Evolutionary conservation across 805 yeast genomes (phyloP).

Genomic region (Kurtzmaniella fragi): DNA sequence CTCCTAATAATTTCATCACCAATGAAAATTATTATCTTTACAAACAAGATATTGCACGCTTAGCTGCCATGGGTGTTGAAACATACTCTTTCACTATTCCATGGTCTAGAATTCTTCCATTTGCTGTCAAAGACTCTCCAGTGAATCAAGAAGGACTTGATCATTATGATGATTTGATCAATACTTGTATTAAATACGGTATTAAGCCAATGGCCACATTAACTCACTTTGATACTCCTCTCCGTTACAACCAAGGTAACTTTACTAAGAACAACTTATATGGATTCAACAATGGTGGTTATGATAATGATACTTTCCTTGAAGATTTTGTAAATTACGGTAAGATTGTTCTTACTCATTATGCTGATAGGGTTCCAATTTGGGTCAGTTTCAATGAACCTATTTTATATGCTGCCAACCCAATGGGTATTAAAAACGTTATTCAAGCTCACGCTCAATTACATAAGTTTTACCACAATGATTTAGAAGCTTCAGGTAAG

Average conservation of each 20-base stretch:
- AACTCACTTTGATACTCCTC: conserved; percentile 30
- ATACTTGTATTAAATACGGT: conserved; percentile 15
- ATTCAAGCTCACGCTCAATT: conserved; percentile 20
- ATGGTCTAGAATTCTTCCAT: conserved; percentile 31
- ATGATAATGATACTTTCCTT: conserved; percentile 17
- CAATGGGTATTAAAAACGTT: conserved; percentile 17
- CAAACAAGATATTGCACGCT: conserved; percentile 25
- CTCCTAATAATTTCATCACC: conserved; percentile 18
- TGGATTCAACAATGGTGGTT: conserved; percentile 16
- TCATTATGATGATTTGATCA: conserved; percentile 17
- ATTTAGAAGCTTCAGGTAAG: conserved; percentile 18
- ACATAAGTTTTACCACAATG: conserved; percentile 17
- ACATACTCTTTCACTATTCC: conserved; percentile 28
- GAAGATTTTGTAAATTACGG: conserved; percentile 28
- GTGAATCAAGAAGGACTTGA: conserved; percentile 23
- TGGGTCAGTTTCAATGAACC: conserved; percentile 32
- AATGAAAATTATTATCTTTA: conserved; percentile 27
- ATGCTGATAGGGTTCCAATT: conserved; percentile 22
- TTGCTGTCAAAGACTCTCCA: conserved; percentile 21
- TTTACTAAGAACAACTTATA: conserved; percentile 8
- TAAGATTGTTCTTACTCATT: conserved; percentile 22
- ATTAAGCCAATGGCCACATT: conserved; percentile 25
- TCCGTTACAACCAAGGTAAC: conserved; percentile 6
- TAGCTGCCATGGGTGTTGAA: conserved; percentile 27
- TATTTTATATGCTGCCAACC: conserved; percentile 12